Base-by-base conservation (phyloP, 2,329 filamentous ascomycete species). In the Phyllosticta citrichinensis region DNA sequence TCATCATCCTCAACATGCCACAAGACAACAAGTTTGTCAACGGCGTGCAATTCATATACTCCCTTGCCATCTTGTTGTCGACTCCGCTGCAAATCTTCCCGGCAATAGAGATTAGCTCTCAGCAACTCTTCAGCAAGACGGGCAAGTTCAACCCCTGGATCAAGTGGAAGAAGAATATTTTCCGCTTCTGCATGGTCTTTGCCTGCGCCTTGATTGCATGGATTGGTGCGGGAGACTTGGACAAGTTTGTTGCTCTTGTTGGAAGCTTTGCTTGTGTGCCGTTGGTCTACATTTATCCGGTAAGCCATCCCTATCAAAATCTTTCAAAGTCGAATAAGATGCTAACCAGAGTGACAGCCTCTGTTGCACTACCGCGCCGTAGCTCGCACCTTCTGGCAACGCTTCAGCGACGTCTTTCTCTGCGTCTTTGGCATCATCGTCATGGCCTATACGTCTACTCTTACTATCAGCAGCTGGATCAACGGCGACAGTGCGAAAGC, bases 141-240 rank as follows among this genome's bases (percentile, higher is more conserved):
- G 92, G 94, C 67, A 99, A 99, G 76, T 96, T 97, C 77, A 97
- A 97, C 71, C 92, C 91, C 0, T 94, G 90, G 71, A 96, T 99
- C 80, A 99, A 99, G 79, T 99, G 94, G 94, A 89, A 97, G 81
- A 99, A 99, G 85, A 99, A 99, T 68, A 79, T 88, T 35, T 99
- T 96, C 79, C 87, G 94, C 60, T 99, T 97, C 80, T 87, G 93
- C 70, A 85, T 97, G 64, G 94, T 97, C 57, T 83, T 89, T 69
- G 75, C 94, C 24, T 97, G 94, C 70, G 89, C 92, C 0, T 76
- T 86, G 62, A 88, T 99, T 65, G 93, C 93, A 1, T 99, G 91
- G 91, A 86, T 87, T 53, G 94, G 94, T 64, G 93, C 94, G 2
- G 89, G 91, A 66, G 87, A 97, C 75, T 78, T 99, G 60, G 94